phyloP scores from a whole-genome alignment of 1,284 basidiomycete genomes.

The Cryptococcus sp. region DNA sequence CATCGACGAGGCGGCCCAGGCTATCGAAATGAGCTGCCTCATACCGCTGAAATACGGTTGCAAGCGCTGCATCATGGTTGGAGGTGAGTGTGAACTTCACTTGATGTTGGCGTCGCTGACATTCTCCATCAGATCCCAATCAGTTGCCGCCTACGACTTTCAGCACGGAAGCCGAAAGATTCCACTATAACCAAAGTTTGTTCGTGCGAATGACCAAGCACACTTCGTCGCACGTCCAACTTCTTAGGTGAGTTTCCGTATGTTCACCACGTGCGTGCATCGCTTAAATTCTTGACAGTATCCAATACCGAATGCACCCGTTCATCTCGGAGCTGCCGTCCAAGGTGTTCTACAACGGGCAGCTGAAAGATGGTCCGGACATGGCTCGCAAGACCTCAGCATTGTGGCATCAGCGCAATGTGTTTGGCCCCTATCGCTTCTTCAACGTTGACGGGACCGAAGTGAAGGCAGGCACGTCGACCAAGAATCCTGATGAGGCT shows the following conservation, averaged over 20 bases:
- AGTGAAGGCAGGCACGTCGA: slow-evolving; percentile 64
- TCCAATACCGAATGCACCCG: slow-evolving; percentile 99
- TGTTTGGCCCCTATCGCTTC: slow-evolving; percentile 88
- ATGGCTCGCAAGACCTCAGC: slow-evolving; percentile 83
- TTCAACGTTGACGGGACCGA: slow-evolving; percentile 68
- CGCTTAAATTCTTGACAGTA: slow-evolving; percentile 51
- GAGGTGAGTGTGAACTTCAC: slow-evolving; percentile 60
- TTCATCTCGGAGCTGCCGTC: slow-evolving; percentile 91
- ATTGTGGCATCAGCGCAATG: slow-evolving; percentile 78
- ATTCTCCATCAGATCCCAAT: slow-evolving; percentile 71
- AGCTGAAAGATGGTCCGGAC: slow-evolving; percentile 80
- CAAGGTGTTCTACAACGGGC: slow-evolving; percentile 80
- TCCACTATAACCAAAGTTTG: slow-evolving; percentile 83
- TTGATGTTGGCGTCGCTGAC: slow-evolving; percentile 1
- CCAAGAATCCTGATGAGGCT: slow-evolving; percentile 77
- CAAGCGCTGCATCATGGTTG: slow-evolving; percentile 88
- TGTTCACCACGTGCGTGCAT: no score
- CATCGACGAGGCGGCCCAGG: slow-evolving; percentile 98
- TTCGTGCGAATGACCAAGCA: slow-evolving; percentile 90
- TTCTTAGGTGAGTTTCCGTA: slow-evolving; percentile 69
- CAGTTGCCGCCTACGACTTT: slow-evolving; percentile 97
- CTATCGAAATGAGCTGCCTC: slow-evolving; percentile 92
- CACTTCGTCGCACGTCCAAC: slow-evolving; percentile 76
- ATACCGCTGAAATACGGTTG: slow-evolving; percentile 92
- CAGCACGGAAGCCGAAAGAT: slow-evolving; percentile 78